Evolutionary conservation across 345 rosid genomes (phyloP).

Genomic region (Toxicodendron radicans): DNA sequence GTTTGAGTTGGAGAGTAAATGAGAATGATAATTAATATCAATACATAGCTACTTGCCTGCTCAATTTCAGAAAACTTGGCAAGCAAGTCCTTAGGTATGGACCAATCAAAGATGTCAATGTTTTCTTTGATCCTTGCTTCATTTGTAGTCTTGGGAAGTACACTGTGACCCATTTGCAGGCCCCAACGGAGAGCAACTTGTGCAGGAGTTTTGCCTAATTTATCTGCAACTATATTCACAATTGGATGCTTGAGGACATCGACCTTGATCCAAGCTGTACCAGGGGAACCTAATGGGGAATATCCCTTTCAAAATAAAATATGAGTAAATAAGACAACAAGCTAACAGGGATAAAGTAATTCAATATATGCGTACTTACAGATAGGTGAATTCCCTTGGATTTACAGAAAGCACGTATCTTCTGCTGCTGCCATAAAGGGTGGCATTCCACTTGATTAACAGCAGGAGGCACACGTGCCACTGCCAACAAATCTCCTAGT

Average conservation of each 20-base stretch:
- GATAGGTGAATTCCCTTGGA: conserved; percentile 74
- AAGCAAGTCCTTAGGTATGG: conserved; percentile 41
- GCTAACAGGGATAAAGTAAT: not conserved
- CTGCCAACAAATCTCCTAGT: conserved; percentile 60
- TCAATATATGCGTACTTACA: conserved; percentile 43
- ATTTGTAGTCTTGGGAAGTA: conserved; percentile 60
- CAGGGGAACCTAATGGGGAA: conserved; percentile 64
- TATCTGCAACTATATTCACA: conserved; percentile 43
- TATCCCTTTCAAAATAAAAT: conserved; percentile 41
- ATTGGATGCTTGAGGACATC: conserved; percentile 49
- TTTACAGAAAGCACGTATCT: conserved; percentile 61
- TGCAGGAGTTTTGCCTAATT: conserved; percentile 52
- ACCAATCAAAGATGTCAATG: conserved; percentile 46
- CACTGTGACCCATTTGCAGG: conserved; percentile 62
- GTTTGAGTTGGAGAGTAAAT: not conserved
- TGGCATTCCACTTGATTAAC: conserved; percentile 86
- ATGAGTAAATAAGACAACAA: not conserved
- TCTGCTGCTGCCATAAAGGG: conserved; percentile 75
- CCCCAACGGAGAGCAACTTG: conserved; percentile 73
- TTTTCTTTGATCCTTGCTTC: conserved; percentile 47
- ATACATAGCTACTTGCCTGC: conserved; percentile 46
- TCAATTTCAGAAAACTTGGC: conserved; percentile 45
- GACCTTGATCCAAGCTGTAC: conserved; percentile 26
- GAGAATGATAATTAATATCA: not conserved
- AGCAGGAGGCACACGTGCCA: conserved; percentile 75